A percentile compares a stretch with the other conserved stretches of the same genome.
Evolutionary conservation across 2,329 filamentous ascomycete genomes (phyloP).

Genomic region (Diplodia mutila): DNA sequence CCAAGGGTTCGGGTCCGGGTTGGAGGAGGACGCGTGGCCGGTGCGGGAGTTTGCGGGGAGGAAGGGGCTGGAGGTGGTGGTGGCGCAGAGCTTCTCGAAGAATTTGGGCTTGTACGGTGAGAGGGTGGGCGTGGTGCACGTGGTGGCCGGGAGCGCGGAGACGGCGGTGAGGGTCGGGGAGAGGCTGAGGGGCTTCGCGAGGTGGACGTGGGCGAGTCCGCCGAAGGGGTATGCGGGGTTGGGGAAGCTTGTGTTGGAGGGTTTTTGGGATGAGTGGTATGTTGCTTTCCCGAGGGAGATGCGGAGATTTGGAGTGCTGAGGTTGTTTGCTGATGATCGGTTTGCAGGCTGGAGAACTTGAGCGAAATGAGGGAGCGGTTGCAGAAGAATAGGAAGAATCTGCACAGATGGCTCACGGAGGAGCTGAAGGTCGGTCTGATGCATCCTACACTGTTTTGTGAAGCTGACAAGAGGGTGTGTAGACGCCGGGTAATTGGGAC

Average conservation of each 20-base stretch:
- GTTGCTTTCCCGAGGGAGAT: neutral
- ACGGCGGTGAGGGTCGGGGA: conserved; percentile 33
- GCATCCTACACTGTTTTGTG: neutral
- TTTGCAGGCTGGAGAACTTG: conserved; percentile 26
- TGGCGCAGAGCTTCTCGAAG: conserved; percentile 47
- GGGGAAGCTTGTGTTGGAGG: conserved; percentile 32
- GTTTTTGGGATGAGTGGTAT: conserved; percentile 29
- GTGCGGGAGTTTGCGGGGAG: conserved; percentile 34
- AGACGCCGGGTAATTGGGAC: conserved; percentile 33
- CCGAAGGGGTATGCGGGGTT: conserved; percentile 35
- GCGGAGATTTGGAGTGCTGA: neutral
- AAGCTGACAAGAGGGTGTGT: neutral
- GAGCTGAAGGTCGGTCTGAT: conserved; percentile 27
- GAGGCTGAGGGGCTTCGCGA: conserved; percentile 35
- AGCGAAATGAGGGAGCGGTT: conserved; percentile 29
- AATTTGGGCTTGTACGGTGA: conserved; percentile 47
- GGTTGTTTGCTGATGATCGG: neutral
- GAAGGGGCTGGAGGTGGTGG: conserved; percentile 39
- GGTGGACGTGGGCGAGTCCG: conserved; percentile 37
- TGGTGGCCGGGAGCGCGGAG: conserved; percentile 29
- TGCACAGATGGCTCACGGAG: conserved; percentile 28
- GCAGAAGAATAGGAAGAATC: conserved; percentile 24
- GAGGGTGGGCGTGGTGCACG: conserved; percentile 40
- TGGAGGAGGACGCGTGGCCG: conserved; percentile 41
- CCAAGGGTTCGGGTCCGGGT: conserved; percentile 41